A percentile compares a stretch with the other conserved stretches of the same genome.
Evolutionary conservation across 2,329 filamentous ascomycete species (phyloP).

Genomic region (Cercospora sesami): DNA sequence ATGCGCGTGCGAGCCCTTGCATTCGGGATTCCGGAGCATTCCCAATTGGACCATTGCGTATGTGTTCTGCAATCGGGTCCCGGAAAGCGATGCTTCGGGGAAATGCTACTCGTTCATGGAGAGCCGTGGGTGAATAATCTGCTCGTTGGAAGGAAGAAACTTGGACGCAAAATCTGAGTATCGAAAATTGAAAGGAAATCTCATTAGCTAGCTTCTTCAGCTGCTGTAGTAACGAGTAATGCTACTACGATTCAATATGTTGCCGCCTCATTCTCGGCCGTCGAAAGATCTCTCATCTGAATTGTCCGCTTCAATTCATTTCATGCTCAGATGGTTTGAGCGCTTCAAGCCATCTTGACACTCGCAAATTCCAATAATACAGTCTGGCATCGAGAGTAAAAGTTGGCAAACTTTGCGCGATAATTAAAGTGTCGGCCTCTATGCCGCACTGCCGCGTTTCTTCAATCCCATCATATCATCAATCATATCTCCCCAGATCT

Average conservation of each 20-base stretch:
- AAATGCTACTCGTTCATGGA: not conserved
- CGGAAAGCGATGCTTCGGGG: not conserved
- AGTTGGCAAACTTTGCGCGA: not conserved
- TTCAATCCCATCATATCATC: constrained; percentile 52
- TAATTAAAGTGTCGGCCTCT: not conserved
- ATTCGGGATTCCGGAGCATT: not conserved
- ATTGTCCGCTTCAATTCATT: not conserved
- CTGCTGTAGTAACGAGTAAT: not conserved
- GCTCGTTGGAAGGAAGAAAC: not conserved
- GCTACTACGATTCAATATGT: not conserved
- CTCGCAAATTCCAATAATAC: not conserved
- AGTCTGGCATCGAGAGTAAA: not conserved
- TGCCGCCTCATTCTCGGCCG: not conserved
- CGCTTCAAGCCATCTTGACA: constrained; percentile 17
- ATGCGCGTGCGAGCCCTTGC: not conserved
- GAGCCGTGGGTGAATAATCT: not conserved
- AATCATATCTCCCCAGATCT: constrained; percentile 49
- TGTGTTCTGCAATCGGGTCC: not conserved
- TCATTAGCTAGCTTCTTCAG: not conserved
- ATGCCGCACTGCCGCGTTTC: constrained; percentile 28
- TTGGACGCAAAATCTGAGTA: not conserved
- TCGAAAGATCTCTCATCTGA: not conserved
- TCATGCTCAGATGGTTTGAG: constrained; percentile 14
- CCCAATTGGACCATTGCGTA: not conserved
- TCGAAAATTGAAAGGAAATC: not conserved